Base-by-base conservation (phyloP, 805 yeast genomes). In the Kodamaea sagamina region DNA sequence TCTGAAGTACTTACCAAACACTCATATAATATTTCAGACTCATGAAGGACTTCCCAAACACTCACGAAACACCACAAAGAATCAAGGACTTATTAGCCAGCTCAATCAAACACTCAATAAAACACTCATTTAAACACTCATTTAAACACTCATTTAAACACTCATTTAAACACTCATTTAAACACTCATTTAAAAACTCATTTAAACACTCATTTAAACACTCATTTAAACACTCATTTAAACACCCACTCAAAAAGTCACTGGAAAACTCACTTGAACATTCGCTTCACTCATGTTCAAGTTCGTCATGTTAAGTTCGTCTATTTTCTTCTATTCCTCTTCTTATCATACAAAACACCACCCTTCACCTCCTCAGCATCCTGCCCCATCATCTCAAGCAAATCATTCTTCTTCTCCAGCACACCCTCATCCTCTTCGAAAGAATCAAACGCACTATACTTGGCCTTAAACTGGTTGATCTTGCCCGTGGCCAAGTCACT, bases 401-500 rank as follows among this genome's bases (percentile, higher is more conserved):
- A 81, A 42, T 74, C 81, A 50, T 79, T 80, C 26, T 47, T 52
- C 36, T 51, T 51, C 42, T 29, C 40, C 34, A 4, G 17, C 4
- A 29, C 34, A 26, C 31, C 50, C 4, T 27, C 34, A 51, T 79
- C 80, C 18, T 48, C 54, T 39, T 50, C 49, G 19, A 29, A 47
- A 43, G 25, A 34, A 18, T 37, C 50, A 43, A 78, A 81, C 12
- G 72, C 67, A 2, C 84, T 66, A 58, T 76, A 86, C 61, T 76
- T 84, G 62, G 79, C 78, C 62, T 79, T 84, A 74, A 86, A 86
- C 62, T 78, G 83, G 63, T 77, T 81, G 57, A 90, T 68, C 63
- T 82, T 84, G 54, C 95, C 96, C 41, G 87, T 83, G 10, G 93
- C 86, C 61, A 81, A 86, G 63, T 87, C 95, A 26, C 79, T 75